Percentiles rank a stretch among this genome's conserved stretches.
phyloP scores from a whole-genome alignment of 768 basidiomycete genomes.

The Leccinum sublutescens region DNA sequence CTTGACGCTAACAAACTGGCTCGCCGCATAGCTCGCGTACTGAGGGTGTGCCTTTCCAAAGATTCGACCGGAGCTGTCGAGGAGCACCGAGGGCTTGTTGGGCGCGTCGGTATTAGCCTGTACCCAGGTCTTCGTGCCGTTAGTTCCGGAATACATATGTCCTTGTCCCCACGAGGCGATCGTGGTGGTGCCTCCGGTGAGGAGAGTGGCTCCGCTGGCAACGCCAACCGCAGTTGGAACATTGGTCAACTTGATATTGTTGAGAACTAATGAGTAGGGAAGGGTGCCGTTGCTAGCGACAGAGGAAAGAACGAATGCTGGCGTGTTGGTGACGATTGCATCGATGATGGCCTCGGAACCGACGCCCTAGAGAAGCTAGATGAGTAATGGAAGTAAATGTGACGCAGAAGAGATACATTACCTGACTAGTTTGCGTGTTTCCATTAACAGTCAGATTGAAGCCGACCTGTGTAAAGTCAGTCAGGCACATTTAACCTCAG shows the following conservation, averaged over 20 bases:
- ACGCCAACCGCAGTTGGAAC: slow-evolving; percentile 36
- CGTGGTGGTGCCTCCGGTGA: slow-evolving; percentile 35
- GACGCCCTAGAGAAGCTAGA: slow-evolving; percentile 31
- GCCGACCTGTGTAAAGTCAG: slow-evolving; percentile 32
- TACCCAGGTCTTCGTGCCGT: slow-evolving; percentile 42
- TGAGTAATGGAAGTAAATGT: not conserved
- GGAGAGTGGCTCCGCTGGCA: slow-evolving; percentile 31
- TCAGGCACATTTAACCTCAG: not conserved
- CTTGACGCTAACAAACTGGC: slow-evolving; percentile 68
- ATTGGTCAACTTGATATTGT: slow-evolving; percentile 34
- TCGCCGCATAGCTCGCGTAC: slow-evolving; percentile 55
- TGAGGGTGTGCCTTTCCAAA: slow-evolving; percentile 66
- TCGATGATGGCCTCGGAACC: slow-evolving; percentile 47
- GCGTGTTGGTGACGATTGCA: slow-evolving; percentile 42
- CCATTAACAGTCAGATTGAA: slow-evolving; percentile 46
- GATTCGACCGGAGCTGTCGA: slow-evolving; percentile 57
- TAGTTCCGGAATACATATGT: slow-evolving; percentile 59
- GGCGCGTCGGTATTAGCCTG: slow-evolving; percentile 47
- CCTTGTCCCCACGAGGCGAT: slow-evolving; percentile 71
- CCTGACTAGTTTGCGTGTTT: slow-evolving; percentile 30
- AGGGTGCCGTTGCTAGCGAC: slow-evolving; percentile 25
- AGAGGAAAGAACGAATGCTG: slow-evolving; percentile 43
- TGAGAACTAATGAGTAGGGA: slow-evolving; percentile 35
- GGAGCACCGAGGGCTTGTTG: slow-evolving; percentile 51
- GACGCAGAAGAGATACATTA: slow-evolving; percentile 11